Evolutionary conservation across 495 filamentous ascomycete genomes (phyloP).

Genomic region (Aspergillus nidulans): DNA sequence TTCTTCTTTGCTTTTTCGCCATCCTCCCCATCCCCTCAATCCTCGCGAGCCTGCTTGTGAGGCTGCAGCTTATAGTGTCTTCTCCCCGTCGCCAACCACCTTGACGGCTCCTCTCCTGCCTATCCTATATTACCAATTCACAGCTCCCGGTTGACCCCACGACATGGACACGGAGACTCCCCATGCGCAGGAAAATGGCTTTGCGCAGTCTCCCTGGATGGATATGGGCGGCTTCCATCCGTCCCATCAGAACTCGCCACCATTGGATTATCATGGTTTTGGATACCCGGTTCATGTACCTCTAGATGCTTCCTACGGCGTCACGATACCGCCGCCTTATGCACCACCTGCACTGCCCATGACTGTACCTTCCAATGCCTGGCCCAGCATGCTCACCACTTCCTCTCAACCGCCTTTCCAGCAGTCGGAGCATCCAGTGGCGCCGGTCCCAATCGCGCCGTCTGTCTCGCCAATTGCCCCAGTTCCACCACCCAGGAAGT

Average conservation of each 20-base stretch:
- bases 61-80: conserved; percentile 4
- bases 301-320: conserved; percentile 37
- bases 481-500: conserved; percentile 46
- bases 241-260: conserved; percentile 37
- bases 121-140: neutral
- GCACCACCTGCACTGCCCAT: conserved; percentile 47
- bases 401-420: conserved; percentile 24
- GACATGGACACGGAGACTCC: conserved; percentile 44
- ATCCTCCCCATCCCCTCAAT: conserved; percentile 5
- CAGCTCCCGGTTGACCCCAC: conserved; percentile 7
- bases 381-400: conserved; percentile 62
- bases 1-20: conserved; percentile 16
- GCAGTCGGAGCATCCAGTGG: conserved; percentile 13
- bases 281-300: conserved; percentile 36
- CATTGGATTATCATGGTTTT: conserved; percentile 42
- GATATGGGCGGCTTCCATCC: conserved; percentile 45
- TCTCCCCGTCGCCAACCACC: neutral
- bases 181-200: conserved; percentile 43
- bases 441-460: conserved; percentile 54
- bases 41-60: conserved; percentile 1
- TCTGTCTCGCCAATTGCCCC: conserved; percentile 45
- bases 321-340: conserved; percentile 46
- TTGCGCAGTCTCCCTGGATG: conserved; percentile 50
- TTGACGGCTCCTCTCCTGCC: neutral
- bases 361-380: conserved; percentile 62